Conservation (phyloP, 192 early-diverging fungal genomes). For the Chytriomyces confervae region DNA sequence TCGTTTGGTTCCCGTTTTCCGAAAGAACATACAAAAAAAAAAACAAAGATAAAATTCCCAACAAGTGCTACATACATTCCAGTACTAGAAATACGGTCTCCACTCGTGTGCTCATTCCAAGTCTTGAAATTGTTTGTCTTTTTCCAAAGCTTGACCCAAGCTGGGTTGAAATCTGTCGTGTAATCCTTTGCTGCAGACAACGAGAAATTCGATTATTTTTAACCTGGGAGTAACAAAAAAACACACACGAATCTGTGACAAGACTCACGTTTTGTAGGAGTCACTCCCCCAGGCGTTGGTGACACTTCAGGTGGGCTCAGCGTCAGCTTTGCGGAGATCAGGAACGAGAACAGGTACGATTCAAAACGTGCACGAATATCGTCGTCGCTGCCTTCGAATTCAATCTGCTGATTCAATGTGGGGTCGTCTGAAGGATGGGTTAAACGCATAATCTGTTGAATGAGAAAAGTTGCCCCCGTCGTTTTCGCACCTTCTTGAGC, state of each 20-base stretch:
- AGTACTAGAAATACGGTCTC: conserved; percentile 55
- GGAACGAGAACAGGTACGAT: conserved; percentile 69
- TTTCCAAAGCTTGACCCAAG: conserved; percentile 72
- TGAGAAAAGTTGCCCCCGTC: conserved; percentile 1
- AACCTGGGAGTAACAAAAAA: not conserved
- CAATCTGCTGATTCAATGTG: conserved; percentile 62
- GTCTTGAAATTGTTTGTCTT: conserved; percentile 68
- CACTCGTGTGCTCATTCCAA: conserved; percentile 62
- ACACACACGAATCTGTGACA: not conserved
- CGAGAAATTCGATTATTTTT: too few relatives aligned
- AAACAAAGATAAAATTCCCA: not conserved
- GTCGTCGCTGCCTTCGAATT: conserved; percentile 78
- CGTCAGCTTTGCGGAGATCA: conserved; percentile 69
- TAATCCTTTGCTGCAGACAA: conserved; percentile 55
- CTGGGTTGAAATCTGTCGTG: conserved; percentile 66
- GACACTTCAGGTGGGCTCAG: conserved; percentile 36
- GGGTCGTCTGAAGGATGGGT: conserved; percentile 45
- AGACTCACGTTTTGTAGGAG: conserved; percentile 11
- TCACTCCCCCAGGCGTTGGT: conserved; percentile 24
- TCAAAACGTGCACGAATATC: conserved; percentile 78
- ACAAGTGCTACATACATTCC: conserved; percentile 19
- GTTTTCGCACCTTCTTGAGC: conserved; percentile 54
- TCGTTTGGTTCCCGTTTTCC: too few relatives aligned
- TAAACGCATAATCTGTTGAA: not conserved
- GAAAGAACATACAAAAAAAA: conserved; percentile 39